A percentile compares a stretch with the other conserved stretches of the same genome.
These are phyloP conservation scores for Lathyrus aphaca DNA, from an alignment of 306 rosid species.

Conservation along the genomic window DNA sequence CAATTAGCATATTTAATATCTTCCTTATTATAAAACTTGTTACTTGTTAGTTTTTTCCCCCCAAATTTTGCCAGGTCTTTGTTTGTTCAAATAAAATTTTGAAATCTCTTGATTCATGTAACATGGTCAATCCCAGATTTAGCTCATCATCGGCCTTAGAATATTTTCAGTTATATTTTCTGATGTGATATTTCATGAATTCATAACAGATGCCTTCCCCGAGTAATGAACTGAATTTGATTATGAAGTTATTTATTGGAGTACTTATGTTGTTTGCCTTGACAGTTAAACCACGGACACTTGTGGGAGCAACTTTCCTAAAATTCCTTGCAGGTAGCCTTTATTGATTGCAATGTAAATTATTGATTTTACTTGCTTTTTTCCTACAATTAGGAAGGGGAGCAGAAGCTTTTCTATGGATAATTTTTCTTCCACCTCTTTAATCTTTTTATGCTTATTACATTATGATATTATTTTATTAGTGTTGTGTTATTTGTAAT, in stretches of 20 bases:
- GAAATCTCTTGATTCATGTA: constrained; percentile 6
- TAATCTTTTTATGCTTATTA: neutral
- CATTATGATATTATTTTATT: neutral
- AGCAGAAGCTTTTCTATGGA: constrained; percentile 6
- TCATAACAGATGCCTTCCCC: constrained; percentile 18
- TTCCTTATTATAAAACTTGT: constrained; percentile 2
- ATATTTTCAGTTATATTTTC: neutral
- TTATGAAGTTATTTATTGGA: constrained; percentile 27
- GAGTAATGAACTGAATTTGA: constrained; percentile 35
- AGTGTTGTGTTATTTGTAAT: constrained; percentile 1
- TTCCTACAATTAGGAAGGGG: constrained; percentile 21
- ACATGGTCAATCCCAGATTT: constrained; percentile 20
- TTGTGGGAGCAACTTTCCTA: constrained; percentile 92
- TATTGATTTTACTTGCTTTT: constrained; percentile 5
- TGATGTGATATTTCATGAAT: neutral
- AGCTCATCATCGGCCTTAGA: neutral
- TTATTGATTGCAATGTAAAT: neutral
- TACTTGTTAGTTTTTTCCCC: neutral
- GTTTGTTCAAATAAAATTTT: constrained; percentile 14
- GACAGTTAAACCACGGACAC: constrained; percentile 88
- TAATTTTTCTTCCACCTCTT: constrained; percentile 11
- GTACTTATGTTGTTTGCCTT: constrained; percentile 43
- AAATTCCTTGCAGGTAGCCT: constrained; percentile 84
- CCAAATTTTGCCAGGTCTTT: constrained; percentile 1
- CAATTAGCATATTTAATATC: neutral